A percentile compares a stretch with the other conserved stretches of the same genome.
Conservation (phyloP, 768 basidiomycete species). For the Mycena chlorophos region DNA sequence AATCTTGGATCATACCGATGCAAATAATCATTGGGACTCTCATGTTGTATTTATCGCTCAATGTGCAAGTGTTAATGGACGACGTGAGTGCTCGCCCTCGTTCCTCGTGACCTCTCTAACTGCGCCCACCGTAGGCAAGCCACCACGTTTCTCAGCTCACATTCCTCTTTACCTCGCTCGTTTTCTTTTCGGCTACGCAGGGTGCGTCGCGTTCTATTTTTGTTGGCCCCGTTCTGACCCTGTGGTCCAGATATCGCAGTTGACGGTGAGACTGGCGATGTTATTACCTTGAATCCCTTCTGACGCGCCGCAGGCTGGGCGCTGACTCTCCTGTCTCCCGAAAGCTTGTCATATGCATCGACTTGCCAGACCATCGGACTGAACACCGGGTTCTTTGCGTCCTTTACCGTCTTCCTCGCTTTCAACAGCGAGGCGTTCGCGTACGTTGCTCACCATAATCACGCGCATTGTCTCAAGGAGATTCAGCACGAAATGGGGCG, state of each 20-base stretch:
- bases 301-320: slow-evolving; percentile 61
- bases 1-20: slow-evolving; percentile 99
- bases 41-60: slow-evolving; percentile 76
- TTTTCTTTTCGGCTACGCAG: slow-evolving; percentile 96
- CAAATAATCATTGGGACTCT: slow-evolving; percentile 84
- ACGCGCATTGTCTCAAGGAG: slow-evolving; percentile 1
- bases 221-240: slow-evolving; percentile 16
- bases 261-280: slow-evolving; percentile 63
- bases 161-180: slow-evolving; percentile 81
- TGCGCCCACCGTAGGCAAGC: slow-evolving; percentile 59
- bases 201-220: slow-evolving; percentile 46
- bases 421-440: slow-evolving; percentile 93
- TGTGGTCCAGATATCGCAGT: slow-evolving; percentile 83
- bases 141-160: slow-evolving; percentile 80
- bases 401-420: slow-evolving; percentile 96
- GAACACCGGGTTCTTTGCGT: slow-evolving; percentile 92
- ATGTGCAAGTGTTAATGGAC: slow-evolving; percentile 74
- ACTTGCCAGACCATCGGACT: slow-evolving; percentile 98
- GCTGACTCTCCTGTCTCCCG: slow-evolving; percentile 83
- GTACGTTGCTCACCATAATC: slow-evolving; percentile 40
- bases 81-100: slow-evolving; percentile 50
- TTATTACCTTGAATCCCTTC: slow-evolving; percentile 7
- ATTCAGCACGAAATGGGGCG: slow-evolving; percentile 69
- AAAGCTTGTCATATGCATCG: slow-evolving; percentile 93
- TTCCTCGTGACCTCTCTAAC: slow-evolving; percentile 9